These are phyloP conservation scores for Xanthoparmelia taractica DNA, from an alignment of 495 filamentous ascomycete genomes.

Conservation along the genomic window DNA sequence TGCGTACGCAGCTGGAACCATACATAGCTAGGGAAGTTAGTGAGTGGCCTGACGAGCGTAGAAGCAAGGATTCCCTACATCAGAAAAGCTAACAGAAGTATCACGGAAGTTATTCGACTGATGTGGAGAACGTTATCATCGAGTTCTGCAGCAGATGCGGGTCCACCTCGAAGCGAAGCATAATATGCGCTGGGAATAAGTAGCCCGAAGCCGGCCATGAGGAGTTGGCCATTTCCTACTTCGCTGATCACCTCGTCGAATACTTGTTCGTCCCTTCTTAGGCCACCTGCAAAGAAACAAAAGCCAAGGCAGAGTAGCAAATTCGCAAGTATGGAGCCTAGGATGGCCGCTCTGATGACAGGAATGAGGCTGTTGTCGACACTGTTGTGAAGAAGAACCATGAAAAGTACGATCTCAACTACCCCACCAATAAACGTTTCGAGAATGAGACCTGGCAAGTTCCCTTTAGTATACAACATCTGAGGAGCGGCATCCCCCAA, in stretches of 20 bases:
- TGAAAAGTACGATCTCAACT: slow-evolving; percentile 78
- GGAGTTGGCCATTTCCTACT: slow-evolving; percentile 68
- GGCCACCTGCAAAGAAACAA: slow-evolving; percentile 70
- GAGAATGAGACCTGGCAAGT: slow-evolving; percentile 46
- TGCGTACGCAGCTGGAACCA: slow-evolving; percentile 79
- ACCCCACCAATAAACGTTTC: slow-evolving; percentile 71
- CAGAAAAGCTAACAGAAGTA: slow-evolving; percentile 70
- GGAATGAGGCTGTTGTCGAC: slow-evolving; percentile 45
- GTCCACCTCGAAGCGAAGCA: slow-evolving; percentile 45
- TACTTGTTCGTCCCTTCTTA: slow-evolving; percentile 53
- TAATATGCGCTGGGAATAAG: slow-evolving; percentile 75
- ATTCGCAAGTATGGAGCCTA: slow-evolving; percentile 75
- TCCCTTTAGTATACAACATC: background rate
- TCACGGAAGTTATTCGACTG: slow-evolving; percentile 65
- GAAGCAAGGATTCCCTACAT: slow-evolving; percentile 32
- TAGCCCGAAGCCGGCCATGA: slow-evolving; percentile 77
- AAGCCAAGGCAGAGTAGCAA: slow-evolving; percentile 65
- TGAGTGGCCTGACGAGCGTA: slow-evolving; percentile 11
- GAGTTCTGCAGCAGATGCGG: slow-evolving; percentile 38
- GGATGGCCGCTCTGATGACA: slow-evolving; percentile 75
- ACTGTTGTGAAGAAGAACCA: slow-evolving; percentile 52
- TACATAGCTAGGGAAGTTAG: slow-evolving; percentile 50
- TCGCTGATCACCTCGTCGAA: slow-evolving; percentile 76
- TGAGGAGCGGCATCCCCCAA: no score
- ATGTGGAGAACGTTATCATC: slow-evolving; percentile 50